Base-by-base conservation (phyloP, 192 early-diverging fungal species). In the Chytriomyces confervae region DNA sequence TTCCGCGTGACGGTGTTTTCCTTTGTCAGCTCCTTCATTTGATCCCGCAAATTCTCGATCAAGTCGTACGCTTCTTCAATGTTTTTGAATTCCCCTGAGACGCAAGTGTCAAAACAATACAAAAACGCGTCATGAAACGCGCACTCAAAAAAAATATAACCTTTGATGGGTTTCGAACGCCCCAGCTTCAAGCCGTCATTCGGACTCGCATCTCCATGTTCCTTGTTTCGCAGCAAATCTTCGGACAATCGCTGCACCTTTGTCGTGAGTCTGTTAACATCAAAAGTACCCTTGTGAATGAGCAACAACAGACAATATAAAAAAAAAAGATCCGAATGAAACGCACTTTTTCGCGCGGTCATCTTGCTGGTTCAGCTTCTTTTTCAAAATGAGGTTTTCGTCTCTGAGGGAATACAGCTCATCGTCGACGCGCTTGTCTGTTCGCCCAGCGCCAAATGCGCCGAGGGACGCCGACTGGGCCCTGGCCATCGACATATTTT, bases 321-420 rank as follows among this genome's bases (percentile, higher is more conserved):
- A n/a, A n/a, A n/a, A 61, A 20, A 36, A 36, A 3, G 36, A 36
- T 36, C 3, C 36, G 63, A 23, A n/a, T 2, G 5, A 13, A 27
- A 70, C 49, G 27, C 53, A 84, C 88, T 82, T 72, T 67, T 87
- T 87, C 0, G 86, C 82, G 7, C 80, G 82, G 50, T 87, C 86
- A 61, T 89, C 86, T 61, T 84, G 82, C 11, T 72, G 43, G 75
- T 82, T 86, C 8, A 89, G 23, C 66, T 84, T 79, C 73, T 82
- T 81, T 68, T 89, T 89, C 0, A 89, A 73, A 8, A 27, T 44
- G 20, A 87, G 18, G 82, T 87, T 89, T 51, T 89, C 86, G 53
- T 83, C 77, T 66, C 77, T 81, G 63, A 89, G 80, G 23, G 29
- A 13, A 49, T 76, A 66, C 47, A 76, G n/a, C n/a, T 76, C 74